Conservation (phyloP, 164 flowering plant species). For the Taxillus chinensis region DNA sequence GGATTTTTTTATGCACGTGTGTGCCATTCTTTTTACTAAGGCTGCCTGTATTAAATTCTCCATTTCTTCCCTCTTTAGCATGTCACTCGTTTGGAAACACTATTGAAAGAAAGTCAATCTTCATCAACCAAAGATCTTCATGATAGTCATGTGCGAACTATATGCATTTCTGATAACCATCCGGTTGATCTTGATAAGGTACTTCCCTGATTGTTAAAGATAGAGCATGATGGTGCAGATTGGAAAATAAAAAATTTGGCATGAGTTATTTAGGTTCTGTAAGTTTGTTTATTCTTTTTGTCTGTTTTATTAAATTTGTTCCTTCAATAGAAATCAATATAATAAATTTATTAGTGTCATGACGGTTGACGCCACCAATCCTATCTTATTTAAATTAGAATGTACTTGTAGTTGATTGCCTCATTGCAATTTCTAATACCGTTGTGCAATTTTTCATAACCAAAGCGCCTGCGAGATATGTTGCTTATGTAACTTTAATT, state of each 20-base stretch:
- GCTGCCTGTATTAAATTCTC: background rate
- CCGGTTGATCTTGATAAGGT: constrained; percentile 76
- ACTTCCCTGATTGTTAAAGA: background rate
- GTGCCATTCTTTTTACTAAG: background rate
- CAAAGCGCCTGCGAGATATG: no score
- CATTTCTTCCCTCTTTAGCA: constrained; percentile 28
- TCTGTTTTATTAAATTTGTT: no score
- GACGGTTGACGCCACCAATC: no score
- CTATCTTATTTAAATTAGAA: no score
- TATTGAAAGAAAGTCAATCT: constrained; percentile 45
- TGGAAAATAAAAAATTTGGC: background rate
- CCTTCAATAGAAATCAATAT: no score
- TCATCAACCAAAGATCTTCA: constrained; percentile 44
- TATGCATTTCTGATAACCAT: constrained; percentile 50
- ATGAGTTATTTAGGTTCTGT: no score
- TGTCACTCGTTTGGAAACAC: constrained; percentile 53
- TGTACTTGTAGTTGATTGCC: no score
- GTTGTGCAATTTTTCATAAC: no score
- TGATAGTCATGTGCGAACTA: constrained; percentile 61
- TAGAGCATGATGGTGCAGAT: background rate
- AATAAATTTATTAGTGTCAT: no score
- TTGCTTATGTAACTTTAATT: no score
- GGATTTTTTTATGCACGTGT: background rate
- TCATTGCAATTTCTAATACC: no score
- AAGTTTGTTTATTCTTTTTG: no score